Evolutionary conservation across 306 rosid genomes (phyloP).

Genomic region (Mimosa bimucronata): DNA sequence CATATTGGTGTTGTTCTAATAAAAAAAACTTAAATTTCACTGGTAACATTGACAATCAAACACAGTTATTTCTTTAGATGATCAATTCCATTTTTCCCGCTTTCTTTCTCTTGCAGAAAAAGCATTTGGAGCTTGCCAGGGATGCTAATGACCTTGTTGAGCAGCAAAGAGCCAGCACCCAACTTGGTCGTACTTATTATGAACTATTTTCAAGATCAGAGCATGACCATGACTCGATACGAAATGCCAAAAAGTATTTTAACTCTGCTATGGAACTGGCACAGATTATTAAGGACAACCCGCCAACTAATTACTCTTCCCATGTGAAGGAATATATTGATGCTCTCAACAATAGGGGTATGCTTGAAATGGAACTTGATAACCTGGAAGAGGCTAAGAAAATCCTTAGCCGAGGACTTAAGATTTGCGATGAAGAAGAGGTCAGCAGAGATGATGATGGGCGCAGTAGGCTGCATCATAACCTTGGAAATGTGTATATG

Average conservation of each 20-base stretch:
- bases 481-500: constrained; percentile 79
- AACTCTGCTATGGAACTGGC: constrained; percentile 77
- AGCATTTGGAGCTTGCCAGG: constrained; percentile 78
- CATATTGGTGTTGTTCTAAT: neutral
- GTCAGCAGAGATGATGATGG: constrained; percentile 59
- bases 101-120: constrained; percentile 54
- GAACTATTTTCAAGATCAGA: constrained; percentile 62
- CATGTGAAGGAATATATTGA: constrained; percentile 78
- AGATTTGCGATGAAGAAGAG: constrained; percentile 86
- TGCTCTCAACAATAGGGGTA: constrained; percentile 82
- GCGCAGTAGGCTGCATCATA: constrained; percentile 90
- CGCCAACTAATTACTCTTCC: constrained; percentile 49
- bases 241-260: constrained; percentile 81
- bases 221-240: constrained; percentile 61
- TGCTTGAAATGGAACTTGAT: constrained; percentile 89
- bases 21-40: neutral
- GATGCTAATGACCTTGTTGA: constrained; percentile 70
- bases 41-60: neutral
- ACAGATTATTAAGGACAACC: constrained; percentile 58
- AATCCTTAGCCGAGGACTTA: constrained; percentile 54
- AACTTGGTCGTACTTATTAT: constrained; percentile 87
- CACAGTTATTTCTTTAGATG: neutral
- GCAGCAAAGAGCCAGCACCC: constrained; percentile 90
- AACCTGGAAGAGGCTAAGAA: constrained; percentile 70
- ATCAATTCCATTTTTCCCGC: neutral